Base-by-base conservation (phyloP, 441 rosid species). In the Gossypium aridum region DNA sequence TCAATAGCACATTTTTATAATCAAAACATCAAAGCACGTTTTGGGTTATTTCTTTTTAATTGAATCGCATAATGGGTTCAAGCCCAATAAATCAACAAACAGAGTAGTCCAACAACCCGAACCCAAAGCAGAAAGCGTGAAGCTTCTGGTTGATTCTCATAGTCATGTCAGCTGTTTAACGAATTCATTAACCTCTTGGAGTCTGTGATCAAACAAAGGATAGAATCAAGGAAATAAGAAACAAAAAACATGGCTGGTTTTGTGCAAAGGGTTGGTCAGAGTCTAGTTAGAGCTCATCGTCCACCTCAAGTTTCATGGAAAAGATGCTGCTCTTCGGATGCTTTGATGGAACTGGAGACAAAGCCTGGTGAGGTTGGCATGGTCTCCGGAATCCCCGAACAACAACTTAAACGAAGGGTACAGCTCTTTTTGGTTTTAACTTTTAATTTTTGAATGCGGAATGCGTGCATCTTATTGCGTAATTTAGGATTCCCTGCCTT, bases 311-410 rank as follows among this genome's bases (percentile, higher is more conserved):
- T 54, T 70, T 70, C 64, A 51, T 14, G 77, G 19, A 9, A 62
- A 13, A 73, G 84, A 75, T 8, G 76, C 71, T 71, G 70, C 49
- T 86, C 83, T 74, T 73, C 82, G 13, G 84, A 76, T 73, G 82
- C 92, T 4, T 74, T 88, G 83, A 80, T 80, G 45, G 92, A 88
- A 81, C 20, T 25, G 17, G 76, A 12, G 4, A 34, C 78, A 22
- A 82, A 83, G 64, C 84, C 89, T 53, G 86, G 89, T 12, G 91
- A 89, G 79, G 78, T 86, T n/a, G 90, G 89, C 59, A 17, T 86
- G 60, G 61, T 86, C 56, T 84, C 93, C 7, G 85, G 89, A 10
- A 85, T 85, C 63, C 90, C 88, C 9, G 83, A 87, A 61, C 77
- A 85, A 14, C 89, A 86, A 31, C 90, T 81, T 28, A 83, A 84